Conservation (phyloP, 2,329 filamentous ascomycete species). For the Penicillium sp. region DNA sequence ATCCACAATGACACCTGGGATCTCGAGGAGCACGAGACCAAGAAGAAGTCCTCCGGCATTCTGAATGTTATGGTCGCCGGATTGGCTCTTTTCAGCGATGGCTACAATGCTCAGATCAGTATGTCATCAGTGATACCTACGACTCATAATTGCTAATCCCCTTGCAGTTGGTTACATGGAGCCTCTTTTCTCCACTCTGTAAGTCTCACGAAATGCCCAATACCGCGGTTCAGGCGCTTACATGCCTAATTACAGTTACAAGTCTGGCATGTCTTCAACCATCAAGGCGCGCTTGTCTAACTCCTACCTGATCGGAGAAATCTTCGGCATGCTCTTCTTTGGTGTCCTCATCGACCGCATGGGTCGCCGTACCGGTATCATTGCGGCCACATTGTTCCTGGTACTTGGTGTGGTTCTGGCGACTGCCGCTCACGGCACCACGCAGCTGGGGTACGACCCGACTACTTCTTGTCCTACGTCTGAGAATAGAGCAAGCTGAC, state of each 20-base stretch:
- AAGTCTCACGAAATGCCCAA: not conserved
- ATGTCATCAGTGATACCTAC: not conserved
- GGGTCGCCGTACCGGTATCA: conserved; percentile 51
- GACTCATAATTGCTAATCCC: conserved; percentile 7
- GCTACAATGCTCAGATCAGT: conserved; percentile 42
- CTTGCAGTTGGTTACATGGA: conserved; percentile 35
- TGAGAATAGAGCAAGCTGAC: not conserved
- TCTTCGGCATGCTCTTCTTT: conserved; percentile 58
- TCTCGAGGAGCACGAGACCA: conserved; percentile 7
- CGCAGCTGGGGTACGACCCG: conserved; percentile 29
- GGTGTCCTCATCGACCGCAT: conserved; percentile 52
- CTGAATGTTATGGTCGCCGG: conserved; percentile 39
- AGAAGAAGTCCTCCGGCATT: conserved; percentile 23
- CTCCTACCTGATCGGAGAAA: conserved; percentile 57
- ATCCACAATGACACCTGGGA: conserved; percentile 3
- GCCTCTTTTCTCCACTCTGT: conserved; percentile 34
- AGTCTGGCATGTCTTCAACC: conserved; percentile 30
- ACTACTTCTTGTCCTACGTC: not conserved
- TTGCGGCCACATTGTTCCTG: conserved; percentile 50
- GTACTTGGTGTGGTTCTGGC: conserved; percentile 50
- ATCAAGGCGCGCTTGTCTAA: conserved; percentile 57
- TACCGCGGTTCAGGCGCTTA: not conserved
- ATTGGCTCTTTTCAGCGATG: conserved; percentile 39
- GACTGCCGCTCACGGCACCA: conserved; percentile 46
- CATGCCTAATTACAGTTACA: conserved; percentile 21